Evolutionary conservation across 1,284 basidiomycete genomes (phyloP).

Genomic region (Boletus hoseneyae): DNA sequence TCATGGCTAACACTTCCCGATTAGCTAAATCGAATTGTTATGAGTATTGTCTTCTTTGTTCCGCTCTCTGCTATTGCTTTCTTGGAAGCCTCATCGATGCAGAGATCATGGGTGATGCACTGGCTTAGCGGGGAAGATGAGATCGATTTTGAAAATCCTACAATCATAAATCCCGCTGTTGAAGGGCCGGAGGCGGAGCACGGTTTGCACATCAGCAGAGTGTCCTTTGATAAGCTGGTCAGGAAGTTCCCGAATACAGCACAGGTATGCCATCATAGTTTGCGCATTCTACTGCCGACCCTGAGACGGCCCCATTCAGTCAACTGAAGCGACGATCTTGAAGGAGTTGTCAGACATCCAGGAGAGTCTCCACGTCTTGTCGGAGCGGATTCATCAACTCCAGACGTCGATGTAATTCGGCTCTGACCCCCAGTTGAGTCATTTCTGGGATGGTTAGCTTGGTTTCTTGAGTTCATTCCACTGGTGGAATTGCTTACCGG

Average conservation of each 20-base stretch:
- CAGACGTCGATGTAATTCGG: constrained; percentile 11
- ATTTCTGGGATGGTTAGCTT: not conserved
- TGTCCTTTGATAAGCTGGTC: constrained; percentile 73
- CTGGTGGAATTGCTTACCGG: constrained; percentile 7
- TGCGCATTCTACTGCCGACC: constrained; percentile 6
- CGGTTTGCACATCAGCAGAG: constrained; percentile 67
- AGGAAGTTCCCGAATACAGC: constrained; percentile 75
- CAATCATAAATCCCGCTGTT: constrained; percentile 57
- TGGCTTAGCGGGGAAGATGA: constrained; percentile 66
- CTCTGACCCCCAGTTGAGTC: not conserved
- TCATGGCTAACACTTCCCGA: constrained; percentile 1
- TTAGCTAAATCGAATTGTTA: constrained; percentile 73
- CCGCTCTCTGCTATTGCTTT: constrained; percentile 75
- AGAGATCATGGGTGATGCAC: constrained; percentile 62
- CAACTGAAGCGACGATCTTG: constrained; percentile 65
- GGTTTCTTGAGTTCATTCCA: not conserved
- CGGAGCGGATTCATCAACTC: constrained; percentile 46
- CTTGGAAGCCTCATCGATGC: constrained; percentile 63
- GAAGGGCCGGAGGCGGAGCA: constrained; percentile 53
- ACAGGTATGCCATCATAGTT: constrained; percentile 46
- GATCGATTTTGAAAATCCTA: constrained; percentile 60
- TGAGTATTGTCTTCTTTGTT: constrained; percentile 77
- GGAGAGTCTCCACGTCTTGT: constrained; percentile 52
- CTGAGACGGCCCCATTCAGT: constrained; percentile 41
- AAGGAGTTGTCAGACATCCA: constrained; percentile 62